A percentile compares a stretch with the other conserved stretches of the same genome.
These are phyloP conservation scores for Coniosporium apollinis DNA, from an alignment of 495 filamentous ascomycete species.

Conservation along the genomic window DNA sequence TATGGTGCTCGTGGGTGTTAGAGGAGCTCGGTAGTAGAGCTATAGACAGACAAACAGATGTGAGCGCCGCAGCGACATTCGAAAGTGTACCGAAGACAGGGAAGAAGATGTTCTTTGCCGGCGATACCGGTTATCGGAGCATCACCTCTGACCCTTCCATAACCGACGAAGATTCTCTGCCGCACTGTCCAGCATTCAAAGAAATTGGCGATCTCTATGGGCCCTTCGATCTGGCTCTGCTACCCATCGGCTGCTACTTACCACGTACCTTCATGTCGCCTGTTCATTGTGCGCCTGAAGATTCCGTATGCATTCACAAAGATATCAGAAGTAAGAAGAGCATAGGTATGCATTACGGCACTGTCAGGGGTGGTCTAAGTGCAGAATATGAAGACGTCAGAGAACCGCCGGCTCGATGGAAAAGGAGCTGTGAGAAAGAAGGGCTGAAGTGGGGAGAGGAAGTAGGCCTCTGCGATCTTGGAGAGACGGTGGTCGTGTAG, in stretches of 20 bases:
- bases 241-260: constrained; percentile 27
- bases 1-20: constrained; percentile 41
- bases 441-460: constrained; percentile 21
- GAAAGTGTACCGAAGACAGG: too few species aligned
- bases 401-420: constrained; percentile 24
- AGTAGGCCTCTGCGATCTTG: constrained; percentile 23
- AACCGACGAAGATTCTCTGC: constrained; percentile 9
- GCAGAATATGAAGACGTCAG: constrained; percentile 26
- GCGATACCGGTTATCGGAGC: constrained; percentile 17
- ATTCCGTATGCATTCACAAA: constrained; percentile 25
- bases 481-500: constrained; percentile 24
- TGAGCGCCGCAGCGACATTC: too few species aligned
- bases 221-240: constrained; percentile 26
- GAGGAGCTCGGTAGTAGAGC: too few species aligned
- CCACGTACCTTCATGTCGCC: constrained; percentile 22
- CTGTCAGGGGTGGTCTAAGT: constrained; percentile 23
- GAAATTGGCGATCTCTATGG: constrained; percentile 23
- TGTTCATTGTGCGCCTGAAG: constrained; percentile 24
- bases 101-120: too few species aligned
- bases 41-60: too few species aligned
- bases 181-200: constrained; percentile 25
- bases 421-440: constrained; percentile 22
- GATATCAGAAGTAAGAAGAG: constrained; percentile 24
- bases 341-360: constrained; percentile 30
- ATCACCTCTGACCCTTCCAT: constrained; percentile 12